Evolutionary conservation across 352 stramenopile genomes (phyloP), one percentile per base, ranked within the genome.

Genomic region (Thalassiosira livingstoniorum): DNA sequence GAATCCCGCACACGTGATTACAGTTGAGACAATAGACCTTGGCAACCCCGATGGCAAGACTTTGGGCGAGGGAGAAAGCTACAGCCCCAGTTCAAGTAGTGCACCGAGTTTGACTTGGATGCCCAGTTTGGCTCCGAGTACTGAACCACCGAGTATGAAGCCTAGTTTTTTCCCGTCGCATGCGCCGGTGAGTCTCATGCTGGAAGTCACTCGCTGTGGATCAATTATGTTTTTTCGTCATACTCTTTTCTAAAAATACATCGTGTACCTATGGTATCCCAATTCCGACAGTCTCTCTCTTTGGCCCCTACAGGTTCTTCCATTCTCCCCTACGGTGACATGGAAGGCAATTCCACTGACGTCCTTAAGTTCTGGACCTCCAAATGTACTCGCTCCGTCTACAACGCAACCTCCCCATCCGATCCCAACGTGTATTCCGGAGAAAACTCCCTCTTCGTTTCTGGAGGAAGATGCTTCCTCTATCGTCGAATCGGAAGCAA

Each of bases 41-140:
- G 75, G 82, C 73, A 70, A 61, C 2, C 53, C 83, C 32, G 78
- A 63, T 1, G 74, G 83, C 15, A 63, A 87, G 64, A 83, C 68
- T 2, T 63, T 83, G 0, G 66, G n/a, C n/a, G n/a, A n/a, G n/a
- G n/a, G n/a, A n/a, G n/a, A n/a, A n/a, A n/a, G n/a, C n/a, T n/a
- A n/a, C n/a, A n/a, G n/a, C n/a, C n/a, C n/a, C n/a, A n/a, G n/a
- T n/a, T n/a, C n/a, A n/a, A n/a, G n/a, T n/a, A n/a, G n/a, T n/a
- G n/a, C n/a, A n/a, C n/a, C n/a, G n/a, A n/a, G n/a, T n/a, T n/a
- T n/a, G n/a, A n/a, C n/a, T n/a, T n/a, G n/a, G n/a, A n/a, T n/a
- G n/a, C n/a, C 62, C 13, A 23, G 60, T 7, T 23, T 18, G 0
- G 15, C 11, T 45, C 23, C 43, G 0, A 34, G 4, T 11, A 7